These are phyloP conservation scores for Trypanosoma scelopori DNA, from an alignment of 208 protist genomes.

Conservation along the genomic window DNA sequence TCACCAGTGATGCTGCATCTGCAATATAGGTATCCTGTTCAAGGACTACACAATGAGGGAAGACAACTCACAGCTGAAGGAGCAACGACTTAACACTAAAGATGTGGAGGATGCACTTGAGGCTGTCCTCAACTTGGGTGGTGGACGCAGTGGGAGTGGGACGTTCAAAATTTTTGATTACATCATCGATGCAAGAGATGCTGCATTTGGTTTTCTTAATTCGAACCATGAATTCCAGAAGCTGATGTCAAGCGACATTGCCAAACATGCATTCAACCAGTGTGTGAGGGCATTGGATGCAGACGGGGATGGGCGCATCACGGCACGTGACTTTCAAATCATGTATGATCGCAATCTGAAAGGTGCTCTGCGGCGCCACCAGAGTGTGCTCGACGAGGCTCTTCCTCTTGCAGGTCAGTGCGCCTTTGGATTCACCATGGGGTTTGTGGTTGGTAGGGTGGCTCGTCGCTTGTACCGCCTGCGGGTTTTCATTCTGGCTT, in stretches of 20 bases:
- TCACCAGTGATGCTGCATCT: too few species aligned
- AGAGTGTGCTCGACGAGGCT: slow-evolving; percentile 38
- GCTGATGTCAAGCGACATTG: slow-evolving; percentile 44
- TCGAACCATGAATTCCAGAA: slow-evolving; percentile 37
- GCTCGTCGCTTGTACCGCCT: slow-evolving; percentile 40
- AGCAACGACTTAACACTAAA: slow-evolving; percentile 40
- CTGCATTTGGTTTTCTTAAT: slow-evolving; percentile 28
- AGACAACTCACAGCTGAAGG: neutral
- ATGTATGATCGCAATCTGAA: slow-evolving; percentile 59
- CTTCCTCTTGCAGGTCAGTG: slow-evolving; percentile 56
- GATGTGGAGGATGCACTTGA: slow-evolving; percentile 61
- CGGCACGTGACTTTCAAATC: slow-evolving; percentile 64
- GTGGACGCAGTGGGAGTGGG: slow-evolving; percentile 29
- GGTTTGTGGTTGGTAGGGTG: slow-evolving; percentile 37
- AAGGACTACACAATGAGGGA: too few species aligned
- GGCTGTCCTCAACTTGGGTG: slow-evolving; percentile 40
- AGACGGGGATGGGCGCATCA: slow-evolving; percentile 64
- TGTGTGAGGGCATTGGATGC: slow-evolving; percentile 50
- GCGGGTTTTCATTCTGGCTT: slow-evolving; percentile 42
- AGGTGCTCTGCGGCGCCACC: slow-evolving; percentile 26
- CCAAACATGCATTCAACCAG: slow-evolving; percentile 24
- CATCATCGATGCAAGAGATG: slow-evolving; percentile 43
- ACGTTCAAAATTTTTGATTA: slow-evolving; percentile 42
- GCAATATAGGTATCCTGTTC: too few species aligned
- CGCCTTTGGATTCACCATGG: slow-evolving; percentile 43